Conservation (phyloP, 768 basidiomycete species). For the Trametes punicea region DNA sequence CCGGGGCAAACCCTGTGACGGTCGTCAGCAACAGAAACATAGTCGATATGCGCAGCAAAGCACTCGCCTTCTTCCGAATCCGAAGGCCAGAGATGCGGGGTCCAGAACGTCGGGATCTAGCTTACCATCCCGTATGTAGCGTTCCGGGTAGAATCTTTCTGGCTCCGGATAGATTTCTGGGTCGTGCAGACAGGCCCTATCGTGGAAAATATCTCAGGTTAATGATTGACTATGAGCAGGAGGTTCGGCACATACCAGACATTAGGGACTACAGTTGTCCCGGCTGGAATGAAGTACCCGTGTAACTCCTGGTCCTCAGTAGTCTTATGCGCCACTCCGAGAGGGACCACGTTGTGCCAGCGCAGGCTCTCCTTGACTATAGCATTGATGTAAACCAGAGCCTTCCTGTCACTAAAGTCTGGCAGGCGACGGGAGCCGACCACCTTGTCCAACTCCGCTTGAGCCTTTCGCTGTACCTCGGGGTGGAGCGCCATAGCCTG, state of each 20-base stretch:
- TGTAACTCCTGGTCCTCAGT: slow-evolving; percentile 23
- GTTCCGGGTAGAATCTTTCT: slow-evolving; percentile 77
- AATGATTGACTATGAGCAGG: not conserved
- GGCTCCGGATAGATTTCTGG: slow-evolving; percentile 83
- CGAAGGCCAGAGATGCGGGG: slow-evolving; percentile 22
- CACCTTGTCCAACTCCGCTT: slow-evolving; percentile 12
- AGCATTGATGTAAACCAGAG: slow-evolving; percentile 9
- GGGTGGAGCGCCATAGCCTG: slow-evolving; percentile 28
- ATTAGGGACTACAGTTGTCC: slow-evolving; percentile 23
- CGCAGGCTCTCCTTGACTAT: slow-evolving; percentile 15
- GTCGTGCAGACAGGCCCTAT: slow-evolving; percentile 71
- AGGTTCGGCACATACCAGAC: slow-evolving; percentile 19
- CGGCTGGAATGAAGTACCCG: slow-evolving; percentile 25
- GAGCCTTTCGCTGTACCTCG: slow-evolving; percentile 20
- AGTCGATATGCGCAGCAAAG: not conserved
- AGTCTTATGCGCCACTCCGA: slow-evolving; percentile 28
- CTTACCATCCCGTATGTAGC: slow-evolving; percentile 50
- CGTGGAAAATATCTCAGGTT: not conserved
- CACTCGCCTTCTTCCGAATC: slow-evolving; percentile 22
- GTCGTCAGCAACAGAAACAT: not conserved
- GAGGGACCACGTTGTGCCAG: slow-evolving; percentile 10
- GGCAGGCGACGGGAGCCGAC: slow-evolving; percentile 15
- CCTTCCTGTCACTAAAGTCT: not conserved
- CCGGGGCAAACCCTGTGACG: slow-evolving; percentile 19
- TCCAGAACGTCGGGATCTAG: slow-evolving; percentile 54